Base-by-base conservation (phyloP, 192 early-diverging fungal genomes). In the Dimargaris xerosporica region DNA sequence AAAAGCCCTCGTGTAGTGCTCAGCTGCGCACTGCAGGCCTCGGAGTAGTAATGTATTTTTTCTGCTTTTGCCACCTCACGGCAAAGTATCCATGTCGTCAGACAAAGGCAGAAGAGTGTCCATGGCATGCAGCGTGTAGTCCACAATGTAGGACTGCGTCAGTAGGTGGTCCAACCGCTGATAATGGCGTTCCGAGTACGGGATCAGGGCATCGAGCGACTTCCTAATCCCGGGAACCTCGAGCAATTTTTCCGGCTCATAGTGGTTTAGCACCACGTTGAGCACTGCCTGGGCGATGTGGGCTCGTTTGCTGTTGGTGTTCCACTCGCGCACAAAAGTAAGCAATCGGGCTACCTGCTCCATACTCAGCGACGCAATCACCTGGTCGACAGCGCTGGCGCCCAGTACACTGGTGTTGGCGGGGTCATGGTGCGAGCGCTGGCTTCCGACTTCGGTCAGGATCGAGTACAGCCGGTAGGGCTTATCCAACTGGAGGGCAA, bases 161-260 rank as follows among this genome's bases (percentile, higher is more conserved):
- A 95, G 65, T 43, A 92, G 55, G 48, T 77, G 71, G 64, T 93
- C 88, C 0, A 92, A 74, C 43, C 89, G 82, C 60, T 80, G 77
- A 69, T 86, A 91, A 70, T 97, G 93, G 44, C 94, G 84, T 62
- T 97, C 90, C 19, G 91, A 88, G 69, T 96, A 99, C 28, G 93
- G 85, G 47, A 91, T 62, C 30, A 97, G 67, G 23, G 85, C 85
- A 25, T 95, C 84, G 41, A 94, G 73, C 44, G 94, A 63, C 58
- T 92, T 88, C 72, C 92, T 93, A 42, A 85, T 82, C 29, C 85
- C 84, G 5, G 85, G 80, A n/a, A 96, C 71, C 43, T 82, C 76
- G 46, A 87, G 73, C 52, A 98, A 73, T 23, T 77, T 66, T 62
- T 90, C 77, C 0, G 83, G 74, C n/a, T 78, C 73, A 54, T 81